Evolutionary conservation across 139 green algal species (phyloP).

Genomic region (Dunaliella primolecta): DNA sequence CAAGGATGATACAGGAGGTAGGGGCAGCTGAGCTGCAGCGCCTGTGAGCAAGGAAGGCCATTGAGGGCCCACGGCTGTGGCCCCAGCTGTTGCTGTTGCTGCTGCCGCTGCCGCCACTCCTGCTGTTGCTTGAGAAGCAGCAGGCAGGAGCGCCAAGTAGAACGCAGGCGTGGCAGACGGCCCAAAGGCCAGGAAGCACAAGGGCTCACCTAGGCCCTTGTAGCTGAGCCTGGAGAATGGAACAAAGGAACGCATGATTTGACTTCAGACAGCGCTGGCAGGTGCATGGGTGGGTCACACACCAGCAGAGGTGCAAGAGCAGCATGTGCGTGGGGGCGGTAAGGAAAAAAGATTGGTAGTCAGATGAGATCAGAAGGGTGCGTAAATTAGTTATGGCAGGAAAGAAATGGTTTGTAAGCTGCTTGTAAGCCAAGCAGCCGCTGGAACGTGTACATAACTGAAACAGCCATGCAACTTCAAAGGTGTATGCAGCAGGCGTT

Average conservation of each 20-base stretch:
- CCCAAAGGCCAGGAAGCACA: constrained; percentile 97
- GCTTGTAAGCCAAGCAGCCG: too few species aligned
- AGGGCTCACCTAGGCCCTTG: constrained; percentile 93
- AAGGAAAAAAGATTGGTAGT: too few species aligned
- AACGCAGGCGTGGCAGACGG: constrained; percentile 89
- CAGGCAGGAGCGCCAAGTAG: constrained; percentile 75
- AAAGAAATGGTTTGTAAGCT: too few species aligned
- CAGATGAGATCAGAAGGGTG: too few species aligned
- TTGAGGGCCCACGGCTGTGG: too few species aligned
- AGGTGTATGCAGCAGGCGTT: too few species aligned
- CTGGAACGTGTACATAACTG: too few species aligned
- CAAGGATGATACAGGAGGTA: constrained; percentile 16
- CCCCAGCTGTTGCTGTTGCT: neutral
- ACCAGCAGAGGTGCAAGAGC: too few species aligned
- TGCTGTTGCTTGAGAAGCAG: constrained; percentile 6
- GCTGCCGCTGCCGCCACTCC: neutral
- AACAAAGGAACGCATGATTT: neutral
- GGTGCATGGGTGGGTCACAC: neutral
- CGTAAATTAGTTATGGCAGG: too few species aligned
- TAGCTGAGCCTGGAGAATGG: constrained; percentile 76
- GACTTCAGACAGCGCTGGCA: neutral
- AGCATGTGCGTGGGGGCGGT: too few species aligned
- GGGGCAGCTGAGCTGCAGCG: constrained; percentile 14
- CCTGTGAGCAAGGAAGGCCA: neutral
- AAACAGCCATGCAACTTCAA: too few species aligned